phyloP scores from a whole-genome alignment of 2,329 filamentous ascomycete genomes.

The Albifimbria verrucaria region DNA sequence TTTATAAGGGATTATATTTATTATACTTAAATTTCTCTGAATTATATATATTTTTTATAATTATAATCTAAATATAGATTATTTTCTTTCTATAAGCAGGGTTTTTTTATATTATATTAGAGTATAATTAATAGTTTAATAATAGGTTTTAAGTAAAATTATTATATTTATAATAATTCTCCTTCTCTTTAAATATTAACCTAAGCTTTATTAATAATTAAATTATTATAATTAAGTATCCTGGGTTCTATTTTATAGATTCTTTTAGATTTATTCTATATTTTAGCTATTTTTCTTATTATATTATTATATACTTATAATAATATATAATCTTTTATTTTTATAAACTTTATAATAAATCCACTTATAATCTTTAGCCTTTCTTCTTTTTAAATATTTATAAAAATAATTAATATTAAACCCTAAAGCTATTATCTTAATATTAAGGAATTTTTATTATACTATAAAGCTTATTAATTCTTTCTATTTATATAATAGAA shows the following conservation, averaged over 20 bases:
- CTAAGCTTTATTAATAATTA: too few relatives aligned
- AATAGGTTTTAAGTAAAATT: background rate
- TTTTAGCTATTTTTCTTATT: background rate
- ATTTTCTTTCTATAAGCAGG: background rate
- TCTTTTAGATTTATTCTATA: too few relatives aligned
- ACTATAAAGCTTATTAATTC: background rate
- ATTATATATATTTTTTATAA: background rate
- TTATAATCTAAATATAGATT: background rate
- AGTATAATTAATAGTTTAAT: background rate
- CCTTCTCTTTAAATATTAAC: background rate
- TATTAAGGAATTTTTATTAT: background rate
- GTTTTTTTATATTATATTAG: background rate
- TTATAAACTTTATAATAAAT: background rate
- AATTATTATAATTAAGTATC: too few relatives aligned
- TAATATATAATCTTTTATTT: too few relatives aligned
- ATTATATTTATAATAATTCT: background rate
- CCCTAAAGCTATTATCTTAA: background rate
- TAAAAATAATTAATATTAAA: background rate
- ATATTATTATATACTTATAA: background rate
- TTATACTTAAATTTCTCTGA: background rate
- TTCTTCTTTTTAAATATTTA: background rate
- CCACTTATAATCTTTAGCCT: too few relatives aligned
- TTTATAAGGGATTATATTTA: background rate
- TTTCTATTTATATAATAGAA: background rate
- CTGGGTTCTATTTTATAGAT: too few relatives aligned